Evolutionary conservation across 1,284 basidiomycete species (phyloP).

Genomic region (Anthracocystis panici-leucophaei): DNA sequence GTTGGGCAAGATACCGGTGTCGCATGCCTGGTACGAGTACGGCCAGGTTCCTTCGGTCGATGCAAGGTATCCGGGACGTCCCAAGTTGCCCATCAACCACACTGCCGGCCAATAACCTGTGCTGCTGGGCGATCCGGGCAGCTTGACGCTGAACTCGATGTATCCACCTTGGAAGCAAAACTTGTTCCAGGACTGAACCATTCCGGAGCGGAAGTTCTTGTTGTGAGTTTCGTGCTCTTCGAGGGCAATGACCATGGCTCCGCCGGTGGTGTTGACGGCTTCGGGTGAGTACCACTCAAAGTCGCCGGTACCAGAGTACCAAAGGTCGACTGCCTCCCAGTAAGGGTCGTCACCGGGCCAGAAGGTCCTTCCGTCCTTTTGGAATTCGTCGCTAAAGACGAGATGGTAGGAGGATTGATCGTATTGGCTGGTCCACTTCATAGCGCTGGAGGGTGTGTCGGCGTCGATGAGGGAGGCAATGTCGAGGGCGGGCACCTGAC

Average conservation of each 20-base stretch:
- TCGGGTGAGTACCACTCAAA: conserved; percentile 70
- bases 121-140: conserved; percentile 60
- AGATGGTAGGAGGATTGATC: conserved; percentile 71
- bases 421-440: conserved; percentile 40
- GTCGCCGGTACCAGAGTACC: conserved; percentile 67
- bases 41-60: conserved; percentile 69
- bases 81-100: conserved; percentile 68
- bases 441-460: conserved; percentile 50
- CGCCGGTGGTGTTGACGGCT: conserved; percentile 61
- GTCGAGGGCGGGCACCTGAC: conserved; percentile 58
- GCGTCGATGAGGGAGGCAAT: conserved; percentile 51
- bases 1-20: conserved; percentile 64
- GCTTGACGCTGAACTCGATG: conserved; percentile 59
- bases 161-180: conserved; percentile 69
- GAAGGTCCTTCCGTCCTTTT: conserved; percentile 77
- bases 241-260: conserved; percentile 58
- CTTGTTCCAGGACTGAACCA: conserved; percentile 69
- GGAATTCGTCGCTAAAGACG: conserved; percentile 80
- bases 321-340: conserved; percentile 68
- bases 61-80: conserved; percentile 66
- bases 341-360: conserved; percentile 68
- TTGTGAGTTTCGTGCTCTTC: conserved; percentile 57
- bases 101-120: conserved; percentile 73
- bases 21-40: conserved; percentile 70
- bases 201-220: conserved; percentile 67